Conservation (phyloP, 2,329 filamentous ascomycete species). For the Akanthomyces dipterigenus region DNA sequence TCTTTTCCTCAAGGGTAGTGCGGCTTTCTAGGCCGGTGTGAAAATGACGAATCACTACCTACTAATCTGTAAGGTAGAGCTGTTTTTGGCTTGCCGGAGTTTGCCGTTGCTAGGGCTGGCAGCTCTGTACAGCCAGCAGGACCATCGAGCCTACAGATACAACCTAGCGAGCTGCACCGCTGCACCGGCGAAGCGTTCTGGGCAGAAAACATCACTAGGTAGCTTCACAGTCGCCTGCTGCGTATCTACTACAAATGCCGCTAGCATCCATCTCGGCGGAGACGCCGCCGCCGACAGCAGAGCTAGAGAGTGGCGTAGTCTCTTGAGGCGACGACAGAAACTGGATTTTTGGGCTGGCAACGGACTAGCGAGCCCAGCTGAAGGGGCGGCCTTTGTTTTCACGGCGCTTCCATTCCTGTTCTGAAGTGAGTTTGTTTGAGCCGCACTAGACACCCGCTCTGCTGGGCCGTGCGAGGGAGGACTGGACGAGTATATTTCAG, state of each 20-base stretch:
- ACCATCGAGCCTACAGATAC: background rate
- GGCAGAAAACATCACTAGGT: background rate
- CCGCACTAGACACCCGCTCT: background rate
- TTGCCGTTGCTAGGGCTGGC: background rate
- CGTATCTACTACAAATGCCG: background rate
- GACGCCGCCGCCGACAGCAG: background rate
- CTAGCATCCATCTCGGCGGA: background rate
- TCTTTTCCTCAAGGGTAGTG: background rate
- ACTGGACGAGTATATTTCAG: background rate
- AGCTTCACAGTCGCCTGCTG: background rate
- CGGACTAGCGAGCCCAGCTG: background rate
- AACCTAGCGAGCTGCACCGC: too few species aligned
- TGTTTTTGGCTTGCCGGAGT: background rate
- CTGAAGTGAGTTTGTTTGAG: background rate
- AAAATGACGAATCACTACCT: background rate
- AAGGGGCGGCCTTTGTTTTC: background rate
- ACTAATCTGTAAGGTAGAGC: too few species aligned
- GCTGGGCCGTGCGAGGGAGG: background rate
- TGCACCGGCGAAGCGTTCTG: background rate
- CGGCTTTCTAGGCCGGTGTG: background rate
- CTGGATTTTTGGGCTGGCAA: background rate
- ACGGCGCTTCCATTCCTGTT: background rate
- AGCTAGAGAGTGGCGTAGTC: background rate
- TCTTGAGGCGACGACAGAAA: background rate
- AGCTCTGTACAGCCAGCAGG: background rate